Base-by-base conservation (phyloP, 768 basidiomycete species). In the Trametes elegans region DNA sequence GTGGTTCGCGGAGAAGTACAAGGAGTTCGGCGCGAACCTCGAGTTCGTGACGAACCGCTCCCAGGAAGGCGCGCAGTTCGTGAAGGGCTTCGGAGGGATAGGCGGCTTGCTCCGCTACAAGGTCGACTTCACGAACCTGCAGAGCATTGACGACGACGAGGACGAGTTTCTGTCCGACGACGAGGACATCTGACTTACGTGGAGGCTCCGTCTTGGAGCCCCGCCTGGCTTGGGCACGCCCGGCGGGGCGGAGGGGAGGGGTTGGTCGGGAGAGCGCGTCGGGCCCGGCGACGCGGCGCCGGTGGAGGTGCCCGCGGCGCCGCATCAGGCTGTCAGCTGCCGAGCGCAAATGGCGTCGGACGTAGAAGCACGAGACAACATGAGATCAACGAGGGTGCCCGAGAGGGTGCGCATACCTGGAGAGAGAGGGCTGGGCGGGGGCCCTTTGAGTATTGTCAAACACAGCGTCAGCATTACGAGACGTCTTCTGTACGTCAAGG, bases 1-100 rank as follows among this genome's bases (percentile, higher is more conserved):
- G 71, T 98, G 97, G 97, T 93, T 98, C 70, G 88, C 97, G 40
- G 97, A 98, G 70, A 93, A 95, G 69, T 99, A 98, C 79, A 94
- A 92, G 71, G 93, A 96, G 36, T 98, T 98, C 68, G 97, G 96
- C 58, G 92, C 96, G 47, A 87, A 87, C 62, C 85, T 98, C 57
- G 93, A 95, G 75, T 98, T 98, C 68, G 86, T 98, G 39, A 96
- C 95, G 60, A 94, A 98, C 74, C 84, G 88, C 49, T 95, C 93
- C 7, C 96, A 98, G 70, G 96, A 99, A 70, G 96, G 96, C 28
- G 90, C 92, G 29, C 95, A 98, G 70, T 98, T 97, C 76, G 93
- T 96, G 65, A 96, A 95, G 70, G 96, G 96, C 36, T 98, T 99
- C 65, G 96, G 96, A 71, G 96, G 97, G 23, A 98, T 99, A 63